Base-by-base conservation (phyloP, 1,284 basidiomycete species). In the Moesziomyces antarcticus region DNA sequence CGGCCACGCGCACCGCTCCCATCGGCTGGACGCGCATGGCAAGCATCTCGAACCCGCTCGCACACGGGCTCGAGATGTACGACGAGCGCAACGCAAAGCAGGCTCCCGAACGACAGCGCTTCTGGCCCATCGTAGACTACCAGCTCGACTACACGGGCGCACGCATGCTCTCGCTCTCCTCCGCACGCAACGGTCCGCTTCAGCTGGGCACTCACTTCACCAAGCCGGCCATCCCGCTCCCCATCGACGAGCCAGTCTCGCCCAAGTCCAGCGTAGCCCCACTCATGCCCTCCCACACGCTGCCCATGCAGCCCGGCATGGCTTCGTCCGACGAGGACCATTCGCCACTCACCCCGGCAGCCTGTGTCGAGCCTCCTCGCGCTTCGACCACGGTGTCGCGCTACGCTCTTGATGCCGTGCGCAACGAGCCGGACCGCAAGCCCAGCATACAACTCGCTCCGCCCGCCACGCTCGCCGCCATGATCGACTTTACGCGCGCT, bases 71-170 rank as follows among this genome's bases (percentile, higher is more conserved):
- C 22, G 61, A 67, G 6, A 27, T 53, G 6, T 67, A 59, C 33
- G 69, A 72, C 40, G 55, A 66, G 35, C 48, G 45, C 16, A 24
- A 47, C 35, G 55, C 61, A 20, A 48, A 52, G 16, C 42, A 44
- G 6, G 55, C 65, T 2, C 71, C 71, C 5, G 71, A 73, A 30
- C 42, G 55, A n/a, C 61, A 68, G 47, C 60, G 71, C 14, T 73
- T 68, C 49, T 73, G 71, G 71, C 71, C 71, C 41, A 64, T 73
- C 50, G 25, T 68, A 16, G 65, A 73, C 30, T 57, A 43, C 7
- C 65, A 73, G 44, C 65, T 73, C 40, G 71, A 73, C 55, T 63
- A 68, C 46, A 73, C 71, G 8, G 65, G 47, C 11, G 71, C 71
- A 20, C 53, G 71, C 22, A 64, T 73, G 71, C 71, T 73, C 4